phyloP scores from a whole-genome alignment of 768 basidiomycete species.

The Leucogyrophana mollusca region DNA sequence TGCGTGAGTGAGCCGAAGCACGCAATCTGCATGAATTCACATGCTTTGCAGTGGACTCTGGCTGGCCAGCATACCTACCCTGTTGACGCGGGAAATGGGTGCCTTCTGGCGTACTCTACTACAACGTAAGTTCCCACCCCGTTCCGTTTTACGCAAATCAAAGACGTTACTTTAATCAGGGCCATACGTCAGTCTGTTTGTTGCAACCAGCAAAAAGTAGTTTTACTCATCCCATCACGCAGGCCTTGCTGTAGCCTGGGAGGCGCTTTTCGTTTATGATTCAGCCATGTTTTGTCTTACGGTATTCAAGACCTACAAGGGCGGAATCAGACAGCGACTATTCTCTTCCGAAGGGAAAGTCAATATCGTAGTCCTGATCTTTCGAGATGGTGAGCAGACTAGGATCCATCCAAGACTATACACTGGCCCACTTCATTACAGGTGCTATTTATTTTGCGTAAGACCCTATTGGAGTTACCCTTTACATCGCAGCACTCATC shows the following conservation, averaged over 20 bases:
- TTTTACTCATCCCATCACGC: neutral
- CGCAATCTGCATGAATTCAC: neutral
- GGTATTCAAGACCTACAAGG: slow-evolving; percentile 42
- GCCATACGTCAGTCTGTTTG: slow-evolving; percentile 7
- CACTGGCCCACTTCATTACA: slow-evolving; percentile 12
- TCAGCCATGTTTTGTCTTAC: slow-evolving; percentile 46
- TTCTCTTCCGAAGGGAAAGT: slow-evolving; percentile 19
- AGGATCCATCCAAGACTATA: neutral
- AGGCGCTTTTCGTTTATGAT: slow-evolving; percentile 51
- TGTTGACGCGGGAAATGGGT: slow-evolving; percentile 27
- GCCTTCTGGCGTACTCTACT: slow-evolving; percentile 9
- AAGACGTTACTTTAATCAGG: neutral
- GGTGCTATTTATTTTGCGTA: slow-evolving; percentile 59
- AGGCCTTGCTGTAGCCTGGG: slow-evolving; percentile 42
- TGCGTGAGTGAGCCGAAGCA: too few relatives aligned
- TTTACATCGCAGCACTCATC: neutral
- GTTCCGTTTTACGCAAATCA: neutral
- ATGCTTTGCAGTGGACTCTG: slow-evolving; percentile 46
- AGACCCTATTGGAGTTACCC: slow-evolving; percentile 14
- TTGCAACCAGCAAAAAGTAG: too few relatives aligned
- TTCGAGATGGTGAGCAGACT: slow-evolving; percentile 46
- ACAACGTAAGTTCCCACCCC: slow-evolving; percentile 1
- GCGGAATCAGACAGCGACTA: slow-evolving; percentile 23
- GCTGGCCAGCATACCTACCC: slow-evolving; percentile 35
- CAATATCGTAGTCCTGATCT: slow-evolving; percentile 40